phyloP scores from a whole-genome alignment of 2,329 filamentous ascomycete genomes.

The Neofusicoccum kwambonambiense region DNA sequence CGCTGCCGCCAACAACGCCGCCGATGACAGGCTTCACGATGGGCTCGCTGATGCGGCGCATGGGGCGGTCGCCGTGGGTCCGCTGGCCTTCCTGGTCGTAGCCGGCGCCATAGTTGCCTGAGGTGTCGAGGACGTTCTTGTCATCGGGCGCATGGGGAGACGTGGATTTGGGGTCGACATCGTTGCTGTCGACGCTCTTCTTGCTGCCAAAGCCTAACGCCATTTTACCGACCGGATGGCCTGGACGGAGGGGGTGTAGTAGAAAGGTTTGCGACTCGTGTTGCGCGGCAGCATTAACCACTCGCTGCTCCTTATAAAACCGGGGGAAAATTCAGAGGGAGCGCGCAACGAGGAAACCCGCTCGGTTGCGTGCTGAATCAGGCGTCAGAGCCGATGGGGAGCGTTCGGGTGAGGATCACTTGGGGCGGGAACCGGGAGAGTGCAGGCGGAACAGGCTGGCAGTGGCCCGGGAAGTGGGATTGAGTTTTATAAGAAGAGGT shows the following conservation, averaged over 20 bases:
- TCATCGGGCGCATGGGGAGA: constrained; percentile 10
- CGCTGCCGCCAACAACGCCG: constrained; percentile 21
- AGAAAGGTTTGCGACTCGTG: constrained; percentile 35
- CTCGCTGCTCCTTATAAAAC: neutral
- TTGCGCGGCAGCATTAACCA: constrained; percentile 41
- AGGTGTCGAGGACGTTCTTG: constrained; percentile 8
- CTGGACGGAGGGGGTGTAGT: constrained; percentile 41
- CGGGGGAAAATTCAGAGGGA: neutral
- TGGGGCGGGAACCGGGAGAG: neutral
- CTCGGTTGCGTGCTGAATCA: constrained; percentile 18
- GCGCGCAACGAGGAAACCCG: constrained; percentile 19
- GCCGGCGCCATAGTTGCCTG: neutral
- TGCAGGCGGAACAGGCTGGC: neutral
- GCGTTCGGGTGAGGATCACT: neutral
- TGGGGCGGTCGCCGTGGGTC: constrained; percentile 33
- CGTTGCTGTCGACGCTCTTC: neutral
- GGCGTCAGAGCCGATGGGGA: neutral
- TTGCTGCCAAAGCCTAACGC: constrained; percentile 42
- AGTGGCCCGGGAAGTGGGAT: neutral
- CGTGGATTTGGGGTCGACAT: constrained; percentile 14
- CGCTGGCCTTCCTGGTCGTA: constrained; percentile 30
- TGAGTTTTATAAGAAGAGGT: neutral
- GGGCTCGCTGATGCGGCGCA: constrained; percentile 43
- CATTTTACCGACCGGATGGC: constrained; percentile 52
- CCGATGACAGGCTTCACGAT: constrained; percentile 35